A percentile compares a stretch with the other conserved stretches of the same genome.
Conservation (phyloP, 2,329 filamentous ascomycete genomes). For the Exophiala sp. region DNA sequence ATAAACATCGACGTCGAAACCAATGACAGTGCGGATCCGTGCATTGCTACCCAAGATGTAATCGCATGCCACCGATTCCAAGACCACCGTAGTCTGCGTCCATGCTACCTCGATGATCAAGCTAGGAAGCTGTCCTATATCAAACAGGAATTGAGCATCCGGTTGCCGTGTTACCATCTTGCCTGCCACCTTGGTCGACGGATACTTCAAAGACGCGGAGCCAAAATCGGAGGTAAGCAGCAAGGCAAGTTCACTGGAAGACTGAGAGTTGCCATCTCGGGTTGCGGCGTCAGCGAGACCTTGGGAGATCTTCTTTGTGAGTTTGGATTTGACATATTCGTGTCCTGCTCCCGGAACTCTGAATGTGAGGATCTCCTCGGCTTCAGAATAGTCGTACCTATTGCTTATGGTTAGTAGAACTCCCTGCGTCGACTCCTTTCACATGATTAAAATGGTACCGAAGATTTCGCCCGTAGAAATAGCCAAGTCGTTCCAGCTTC, state of each 20-base stretch:
- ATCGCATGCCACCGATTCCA: slow-evolving; percentile 1
- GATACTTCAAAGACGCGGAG: neutral
- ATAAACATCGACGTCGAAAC: slow-evolving; percentile 1
- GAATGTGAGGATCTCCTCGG: neutral
- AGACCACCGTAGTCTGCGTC: neutral
- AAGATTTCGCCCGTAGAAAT: neutral
- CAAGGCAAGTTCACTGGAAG: neutral
- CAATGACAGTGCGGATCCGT: slow-evolving; percentile 4
- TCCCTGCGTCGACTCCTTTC: neutral
- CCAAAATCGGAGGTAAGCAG: neutral
- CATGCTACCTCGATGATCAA: slow-evolving; percentile 4
- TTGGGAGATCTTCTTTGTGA: too few species aligned
- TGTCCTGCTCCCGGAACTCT: slow-evolving; percentile 1
- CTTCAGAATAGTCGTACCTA: slow-evolving; percentile 9
- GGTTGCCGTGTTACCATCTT: neutral
- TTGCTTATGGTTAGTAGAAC: neutral
- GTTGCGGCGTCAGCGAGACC: too few species aligned
- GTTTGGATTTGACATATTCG: too few species aligned
- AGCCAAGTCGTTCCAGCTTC: neutral
- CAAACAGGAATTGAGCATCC: neutral
- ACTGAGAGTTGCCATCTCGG: neutral
- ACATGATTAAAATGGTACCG: too few species aligned
- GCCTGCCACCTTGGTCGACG: neutral
- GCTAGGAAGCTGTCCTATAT: neutral
- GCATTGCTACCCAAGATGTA: slow-evolving; percentile 1